Conservation (phyloP, 352 stramenopile species). For the Peronospora farinosa region DNA sequence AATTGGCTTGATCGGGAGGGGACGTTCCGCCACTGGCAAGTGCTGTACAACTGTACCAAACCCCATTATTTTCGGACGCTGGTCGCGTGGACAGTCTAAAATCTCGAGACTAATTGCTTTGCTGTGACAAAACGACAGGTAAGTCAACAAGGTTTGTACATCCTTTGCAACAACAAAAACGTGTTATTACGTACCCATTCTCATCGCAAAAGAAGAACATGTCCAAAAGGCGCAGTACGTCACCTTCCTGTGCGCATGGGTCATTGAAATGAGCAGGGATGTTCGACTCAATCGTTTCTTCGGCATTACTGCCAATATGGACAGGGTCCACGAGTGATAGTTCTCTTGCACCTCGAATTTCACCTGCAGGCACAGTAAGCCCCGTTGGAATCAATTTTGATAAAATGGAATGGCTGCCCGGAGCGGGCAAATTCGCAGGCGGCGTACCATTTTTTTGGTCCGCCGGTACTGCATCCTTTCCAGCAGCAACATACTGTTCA, state of each 20-base stretch:
- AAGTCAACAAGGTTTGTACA: neutral
- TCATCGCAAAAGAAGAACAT: constrained; percentile 86
- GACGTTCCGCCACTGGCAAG: constrained; percentile 51
- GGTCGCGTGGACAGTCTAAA: constrained; percentile 63
- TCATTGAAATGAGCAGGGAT: constrained; percentile 66
- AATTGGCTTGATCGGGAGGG: constrained; percentile 61
- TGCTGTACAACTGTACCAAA: constrained; percentile 79
- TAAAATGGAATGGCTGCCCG: constrained; percentile 31
- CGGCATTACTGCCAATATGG: constrained; percentile 20
- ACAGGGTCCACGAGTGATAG: constrained; percentile 38
- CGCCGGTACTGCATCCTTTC: constrained; percentile 2
- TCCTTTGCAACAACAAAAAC: constrained; percentile 1
- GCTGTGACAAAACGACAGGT: constrained; percentile 24
- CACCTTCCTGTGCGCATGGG: constrained; percentile 48
- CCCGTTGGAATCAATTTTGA: constrained; percentile 55
- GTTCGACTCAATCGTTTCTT: constrained; percentile 57
- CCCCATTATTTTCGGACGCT: constrained; percentile 76
- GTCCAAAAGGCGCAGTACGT: constrained; percentile 71
- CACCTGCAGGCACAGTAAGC: constrained; percentile 43
- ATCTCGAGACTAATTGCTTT: constrained; percentile 75
- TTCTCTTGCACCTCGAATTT: constrained; percentile 57
- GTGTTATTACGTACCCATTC: constrained; percentile 42
- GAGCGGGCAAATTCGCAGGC: neutral
- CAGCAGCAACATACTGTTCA: constrained; percentile 2
- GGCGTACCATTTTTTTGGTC: constrained; percentile 6